A percentile compares a stretch with the other conserved stretches of the same genome.
Conservation (phyloP, 257 asterid species). For the Scutellaria galericulata region DNA sequence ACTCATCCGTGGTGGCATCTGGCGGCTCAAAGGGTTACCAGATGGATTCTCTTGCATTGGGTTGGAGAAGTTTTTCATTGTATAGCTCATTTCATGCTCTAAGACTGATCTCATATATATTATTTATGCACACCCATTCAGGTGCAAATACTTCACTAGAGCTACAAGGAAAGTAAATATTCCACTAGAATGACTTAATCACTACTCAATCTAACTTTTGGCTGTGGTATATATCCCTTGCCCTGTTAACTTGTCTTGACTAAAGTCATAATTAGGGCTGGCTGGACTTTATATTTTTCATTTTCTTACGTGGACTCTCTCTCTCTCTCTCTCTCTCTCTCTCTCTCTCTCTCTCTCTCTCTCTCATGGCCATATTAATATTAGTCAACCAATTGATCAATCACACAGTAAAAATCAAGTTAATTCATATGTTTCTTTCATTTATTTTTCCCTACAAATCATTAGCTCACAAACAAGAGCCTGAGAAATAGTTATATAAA, state of each 20-base stretch:
- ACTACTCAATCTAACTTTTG: slow-evolving; percentile 47
- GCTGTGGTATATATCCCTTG: slow-evolving; percentile 1
- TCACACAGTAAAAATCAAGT: too few species aligned
- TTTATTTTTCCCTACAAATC: too few species aligned
- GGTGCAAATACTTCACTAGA: slow-evolving; percentile 23
- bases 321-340: slow-evolving; percentile 17
- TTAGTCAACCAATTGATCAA: too few species aligned
- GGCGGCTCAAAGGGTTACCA: slow-evolving; percentile 5
- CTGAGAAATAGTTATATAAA: too few species aligned
- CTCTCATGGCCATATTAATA: neutral
- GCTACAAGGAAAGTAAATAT: slow-evolving; percentile 65
- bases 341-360: neutral
- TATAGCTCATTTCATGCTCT: slow-evolving; percentile 21
- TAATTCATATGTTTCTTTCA: too few species aligned
- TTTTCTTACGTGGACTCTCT: slow-evolving; percentile 3
- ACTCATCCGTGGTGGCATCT: slow-evolving; percentile 27
- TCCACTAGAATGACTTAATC: slow-evolving; percentile 66
- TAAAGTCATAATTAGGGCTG: neutral
- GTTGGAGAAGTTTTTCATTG: slow-evolving; percentile 47
- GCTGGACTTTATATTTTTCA: neutral
- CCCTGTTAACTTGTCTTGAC: neutral
- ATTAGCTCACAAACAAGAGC: too few species aligned
- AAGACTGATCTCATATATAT: slow-evolving; percentile 8
- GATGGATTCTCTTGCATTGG: slow-evolving; percentile 33
- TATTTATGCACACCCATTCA: neutral